Evolutionary conservation across 148 eudicot genomes (phyloP).

Genomic region (Diospyros lotus): DNA sequence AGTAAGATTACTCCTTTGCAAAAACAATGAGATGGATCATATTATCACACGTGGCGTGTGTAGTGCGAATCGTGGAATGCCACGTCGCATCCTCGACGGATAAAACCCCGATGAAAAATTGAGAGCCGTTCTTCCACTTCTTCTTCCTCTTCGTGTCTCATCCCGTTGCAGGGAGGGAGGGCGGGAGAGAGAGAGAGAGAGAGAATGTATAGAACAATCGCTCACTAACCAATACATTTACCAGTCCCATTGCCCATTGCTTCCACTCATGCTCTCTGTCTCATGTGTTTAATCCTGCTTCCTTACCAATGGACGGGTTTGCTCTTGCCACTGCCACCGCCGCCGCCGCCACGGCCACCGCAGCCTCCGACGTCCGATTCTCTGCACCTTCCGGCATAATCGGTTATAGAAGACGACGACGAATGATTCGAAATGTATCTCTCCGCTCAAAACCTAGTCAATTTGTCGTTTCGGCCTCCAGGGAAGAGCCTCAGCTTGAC

Average conservation of each 20-base stretch:
- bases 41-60: too few relatives aligned
- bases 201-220: too few relatives aligned
- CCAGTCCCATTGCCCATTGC: background rate
- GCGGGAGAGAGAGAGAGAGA: too few relatives aligned
- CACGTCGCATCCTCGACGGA: too few relatives aligned
- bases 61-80: background rate
- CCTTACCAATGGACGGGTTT: constrained; percentile 33
- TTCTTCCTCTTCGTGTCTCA: too few relatives aligned
- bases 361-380: constrained; percentile 17
- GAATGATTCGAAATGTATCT: constrained; percentile 19
- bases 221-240: too few relatives aligned
- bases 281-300: constrained; percentile 9
- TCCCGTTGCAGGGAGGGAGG: too few relatives aligned
- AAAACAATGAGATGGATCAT: too few relatives aligned
- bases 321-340: constrained; percentile 25
- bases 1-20: too few relatives aligned
- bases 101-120: too few relatives aligned
- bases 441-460: constrained; percentile 35
- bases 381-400: constrained; percentile 23
- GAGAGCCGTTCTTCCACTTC: too few relatives aligned
- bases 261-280: background rate
- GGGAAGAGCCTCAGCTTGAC: constrained; percentile 45
- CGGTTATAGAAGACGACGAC: constrained; percentile 14
- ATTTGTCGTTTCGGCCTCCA: constrained; percentile 47
- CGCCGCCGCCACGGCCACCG: constrained; percentile 19